Conservation (phyloP, 2,329 filamentous ascomycete species). For the Cytospora schulzeri region DNA sequence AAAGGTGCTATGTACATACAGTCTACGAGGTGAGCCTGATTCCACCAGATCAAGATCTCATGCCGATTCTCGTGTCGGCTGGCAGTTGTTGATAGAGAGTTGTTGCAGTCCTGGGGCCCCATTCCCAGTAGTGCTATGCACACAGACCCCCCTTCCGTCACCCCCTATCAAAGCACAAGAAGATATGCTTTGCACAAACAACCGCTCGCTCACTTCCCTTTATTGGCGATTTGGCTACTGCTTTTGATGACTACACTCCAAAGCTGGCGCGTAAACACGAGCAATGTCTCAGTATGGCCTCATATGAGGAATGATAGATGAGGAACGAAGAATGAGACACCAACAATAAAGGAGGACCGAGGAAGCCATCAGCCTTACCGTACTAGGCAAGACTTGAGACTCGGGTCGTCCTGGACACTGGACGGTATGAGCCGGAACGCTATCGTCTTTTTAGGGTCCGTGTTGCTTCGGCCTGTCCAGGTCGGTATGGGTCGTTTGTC, state of each 20-base stretch:
- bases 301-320: neutral
- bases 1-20: neutral
- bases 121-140: neutral
- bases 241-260: neutral
- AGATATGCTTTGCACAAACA: neutral
- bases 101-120: neutral
- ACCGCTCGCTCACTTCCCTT: neutral
- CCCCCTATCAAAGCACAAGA: neutral
- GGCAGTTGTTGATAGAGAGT: neutral
- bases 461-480: neutral
- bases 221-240: neutral
- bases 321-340: neutral
- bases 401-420: neutral
- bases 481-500: neutral
- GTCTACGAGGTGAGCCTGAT: neutral
- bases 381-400: neutral
- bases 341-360: too few relatives aligned
- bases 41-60: neutral
- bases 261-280: neutral
- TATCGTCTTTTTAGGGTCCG: neutral
- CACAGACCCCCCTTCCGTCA: neutral
- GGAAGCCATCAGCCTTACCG: neutral
- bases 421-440: neutral
- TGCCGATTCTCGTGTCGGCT: neutral
- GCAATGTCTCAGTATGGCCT: neutral